These are phyloP conservation scores for Rhipidocladum racemiflorum DNA, from an alignment of 176 grass and related monocot genomes.

Conservation along the genomic window DNA sequence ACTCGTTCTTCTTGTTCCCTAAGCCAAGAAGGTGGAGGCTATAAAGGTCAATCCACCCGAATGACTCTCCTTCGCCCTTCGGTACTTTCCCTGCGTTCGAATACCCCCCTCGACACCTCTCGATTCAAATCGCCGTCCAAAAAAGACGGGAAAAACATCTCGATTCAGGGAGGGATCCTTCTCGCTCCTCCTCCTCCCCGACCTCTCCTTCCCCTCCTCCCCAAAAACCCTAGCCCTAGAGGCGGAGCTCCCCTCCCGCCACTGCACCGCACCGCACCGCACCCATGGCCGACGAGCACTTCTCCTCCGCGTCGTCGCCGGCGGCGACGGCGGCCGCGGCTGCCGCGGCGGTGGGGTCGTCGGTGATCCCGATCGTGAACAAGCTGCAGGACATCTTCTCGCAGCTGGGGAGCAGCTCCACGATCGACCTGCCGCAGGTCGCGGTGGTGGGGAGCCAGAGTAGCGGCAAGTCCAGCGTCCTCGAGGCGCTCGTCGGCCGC, in stretches of 20 bases:
- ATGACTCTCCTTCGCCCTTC: slow-evolving; percentile 17
- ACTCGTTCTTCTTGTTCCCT: slow-evolving; percentile 38
- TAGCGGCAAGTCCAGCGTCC: slow-evolving; percentile 95
- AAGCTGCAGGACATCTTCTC: slow-evolving; percentile 98
- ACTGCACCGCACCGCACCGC: background rate
- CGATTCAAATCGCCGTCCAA: slow-evolving; percentile 34
- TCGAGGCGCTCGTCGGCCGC: slow-evolving; percentile 88
- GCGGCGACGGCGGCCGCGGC: slow-evolving; percentile 40
- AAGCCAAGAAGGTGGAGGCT: slow-evolving; percentile 43
- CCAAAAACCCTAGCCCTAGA: slow-evolving; percentile 51
- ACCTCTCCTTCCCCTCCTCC: background rate
- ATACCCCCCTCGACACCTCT: slow-evolving; percentile 24
- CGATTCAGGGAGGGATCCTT: slow-evolving; percentile 46
- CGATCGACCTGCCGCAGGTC: slow-evolving; percentile 90
- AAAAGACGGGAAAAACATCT: background rate
- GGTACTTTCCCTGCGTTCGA: background rate
- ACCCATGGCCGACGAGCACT: slow-evolving; percentile 53
- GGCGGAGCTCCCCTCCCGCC: slow-evolving; percentile 27
- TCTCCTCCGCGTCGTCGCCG: slow-evolving; percentile 36
- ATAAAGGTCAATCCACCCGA: slow-evolving; percentile 31
- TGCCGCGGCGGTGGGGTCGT: slow-evolving; percentile 56
- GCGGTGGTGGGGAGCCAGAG: slow-evolving; percentile 95
- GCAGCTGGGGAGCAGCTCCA: slow-evolving; percentile 79
- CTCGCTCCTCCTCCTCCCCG: background rate
- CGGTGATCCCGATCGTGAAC: slow-evolving; percentile 98